phyloP scores from a whole-genome alignment of 2,329 filamentous ascomycete species.

The Colletotrichum lini region DNA sequence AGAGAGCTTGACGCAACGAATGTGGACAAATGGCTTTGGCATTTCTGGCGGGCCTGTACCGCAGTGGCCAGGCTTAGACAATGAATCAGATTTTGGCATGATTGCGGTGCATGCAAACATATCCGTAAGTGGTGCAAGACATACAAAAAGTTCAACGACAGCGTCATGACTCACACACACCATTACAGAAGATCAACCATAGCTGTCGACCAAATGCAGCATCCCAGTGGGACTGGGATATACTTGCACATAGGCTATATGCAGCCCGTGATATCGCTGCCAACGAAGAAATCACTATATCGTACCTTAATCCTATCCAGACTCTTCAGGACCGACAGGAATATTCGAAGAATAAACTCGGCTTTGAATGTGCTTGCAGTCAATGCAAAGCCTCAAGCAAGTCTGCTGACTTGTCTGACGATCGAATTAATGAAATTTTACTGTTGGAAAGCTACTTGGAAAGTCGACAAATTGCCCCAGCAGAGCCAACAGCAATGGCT shows the following conservation, averaged over 20 bases:
- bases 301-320: constrained; percentile 14
- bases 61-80: background rate
- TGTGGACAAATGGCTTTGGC: constrained; percentile 6
- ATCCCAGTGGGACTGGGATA: constrained; percentile 7
- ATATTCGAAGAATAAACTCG: accelerated
- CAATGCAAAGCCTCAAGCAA: background rate
- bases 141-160: no score
- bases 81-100: constrained; percentile 5
- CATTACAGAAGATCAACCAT: constrained; percentile 17
- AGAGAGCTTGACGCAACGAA: background rate
- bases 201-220: constrained; percentile 20
- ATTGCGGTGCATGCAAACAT: constrained; percentile 18
- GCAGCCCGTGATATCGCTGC: constrained; percentile 13
- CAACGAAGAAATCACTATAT: constrained; percentile 23
- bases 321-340: background rate
- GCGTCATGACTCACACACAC: background rate
- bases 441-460: background rate
- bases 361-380: constrained; percentile 2
- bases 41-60: background rate
- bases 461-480: constrained; percentile 7
- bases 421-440: constrained; percentile 14
- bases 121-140: background rate
- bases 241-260: background rate
- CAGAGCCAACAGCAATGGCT: constrained; percentile 18
- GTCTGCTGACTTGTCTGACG: background rate